Evolutionary conservation across 164 flowering plant species (phyloP).

Genomic region (Aristolochia contorta): DNA sequence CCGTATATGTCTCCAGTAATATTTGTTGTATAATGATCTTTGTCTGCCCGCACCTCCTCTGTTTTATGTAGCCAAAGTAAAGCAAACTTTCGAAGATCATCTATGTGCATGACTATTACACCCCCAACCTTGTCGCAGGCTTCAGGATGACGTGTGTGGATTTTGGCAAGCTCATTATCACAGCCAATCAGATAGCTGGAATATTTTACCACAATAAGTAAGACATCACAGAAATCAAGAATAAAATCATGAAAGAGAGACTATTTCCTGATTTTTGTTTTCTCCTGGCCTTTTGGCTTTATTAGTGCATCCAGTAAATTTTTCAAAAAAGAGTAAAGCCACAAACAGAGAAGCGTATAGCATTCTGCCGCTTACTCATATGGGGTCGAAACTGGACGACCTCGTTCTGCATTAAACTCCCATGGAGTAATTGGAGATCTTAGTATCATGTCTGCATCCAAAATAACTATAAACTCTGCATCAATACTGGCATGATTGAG

Average conservation of each 20-base stretch:
- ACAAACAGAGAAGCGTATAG: not conserved
- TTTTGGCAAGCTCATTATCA: conserved; percentile 83
- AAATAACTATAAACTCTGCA: conserved; percentile 87
- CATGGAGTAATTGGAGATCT: conserved; percentile 95
- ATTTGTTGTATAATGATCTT: conserved; percentile 71
- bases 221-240: not conserved
- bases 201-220: not conserved
- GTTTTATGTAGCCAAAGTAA: conserved; percentile 88
- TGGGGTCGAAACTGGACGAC: conserved; percentile 92
- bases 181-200: conserved; percentile 92
- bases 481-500: conserved; percentile 76
- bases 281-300: too few relatives aligned
- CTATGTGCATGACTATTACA: conserved; percentile 92
- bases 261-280: too few relatives aligned
- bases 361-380: conserved; percentile 60
- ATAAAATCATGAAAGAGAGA: too few relatives aligned
- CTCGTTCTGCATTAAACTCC: conserved; percentile 87
- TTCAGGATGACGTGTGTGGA: conserved; percentile 84
- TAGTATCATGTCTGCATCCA: conserved; percentile 97
- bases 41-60: conserved; percentile 95
- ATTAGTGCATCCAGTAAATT: too few relatives aligned
- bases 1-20: conserved; percentile 84
- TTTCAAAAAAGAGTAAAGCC: not conserved
- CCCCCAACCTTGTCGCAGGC: conserved; percentile 99
- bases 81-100: conserved; percentile 80